Evolutionary conservation across 2,329 filamentous ascomycete genomes (phyloP).

Genomic region (Neurospora crassa): DNA sequence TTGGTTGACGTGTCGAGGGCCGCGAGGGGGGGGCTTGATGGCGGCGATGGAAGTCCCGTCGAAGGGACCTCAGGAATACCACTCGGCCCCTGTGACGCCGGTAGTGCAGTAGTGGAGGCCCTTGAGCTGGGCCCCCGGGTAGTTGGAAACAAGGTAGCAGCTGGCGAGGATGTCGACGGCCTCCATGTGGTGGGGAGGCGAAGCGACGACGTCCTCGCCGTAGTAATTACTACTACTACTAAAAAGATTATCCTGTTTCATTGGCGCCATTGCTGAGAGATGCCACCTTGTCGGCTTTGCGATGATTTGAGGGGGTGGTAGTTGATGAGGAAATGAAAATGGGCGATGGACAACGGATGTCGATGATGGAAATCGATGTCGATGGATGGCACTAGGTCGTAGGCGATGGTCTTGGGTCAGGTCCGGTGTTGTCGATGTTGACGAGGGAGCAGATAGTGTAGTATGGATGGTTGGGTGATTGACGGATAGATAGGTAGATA

Average conservation of each 20-base stretch:
- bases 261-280: constrained; percentile 48
- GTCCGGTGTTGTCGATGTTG: background rate
- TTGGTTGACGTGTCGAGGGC: constrained; percentile 54
- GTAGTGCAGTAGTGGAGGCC: constrained; percentile 96
- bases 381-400: background rate
- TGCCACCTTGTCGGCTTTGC: constrained; percentile 22
- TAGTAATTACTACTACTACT: constrained; percentile 71
- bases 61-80: constrained; percentile 89
- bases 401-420: background rate
- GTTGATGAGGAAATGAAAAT: background rate
- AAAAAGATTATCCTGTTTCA: constrained; percentile 56
- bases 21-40: constrained; percentile 82
- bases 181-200: constrained; percentile 17
- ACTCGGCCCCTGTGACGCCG: constrained; percentile 68
- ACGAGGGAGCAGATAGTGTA: background rate
- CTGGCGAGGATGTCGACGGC: constrained; percentile 66
- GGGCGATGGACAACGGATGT: background rate
- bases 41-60: constrained; percentile 76
- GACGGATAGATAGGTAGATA: background rate
- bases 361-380: background rate
- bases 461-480: background rate
- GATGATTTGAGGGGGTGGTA: background rate
- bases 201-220: constrained; percentile 55
- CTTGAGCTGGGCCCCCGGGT: constrained; percentile 55
- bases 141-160: constrained; percentile 72